A percentile compares a stretch with the other conserved stretches of the same genome.
Conservation (phyloP, 306 rosid genomes). For the Hippophae rhamnoides region DNA sequence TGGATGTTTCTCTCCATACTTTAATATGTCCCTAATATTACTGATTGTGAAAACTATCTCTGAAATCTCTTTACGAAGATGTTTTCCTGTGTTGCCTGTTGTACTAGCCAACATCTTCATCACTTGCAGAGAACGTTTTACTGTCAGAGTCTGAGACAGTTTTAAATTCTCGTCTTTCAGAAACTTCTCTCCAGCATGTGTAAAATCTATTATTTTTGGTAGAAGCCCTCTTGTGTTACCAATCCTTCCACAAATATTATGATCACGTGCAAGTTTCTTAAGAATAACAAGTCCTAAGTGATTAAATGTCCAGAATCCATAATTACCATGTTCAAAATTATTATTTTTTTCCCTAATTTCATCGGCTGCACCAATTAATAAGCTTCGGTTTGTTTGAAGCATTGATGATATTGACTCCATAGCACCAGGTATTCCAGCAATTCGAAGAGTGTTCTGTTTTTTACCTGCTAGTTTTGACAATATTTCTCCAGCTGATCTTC, state of each 20-base stretch:
- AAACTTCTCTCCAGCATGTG: constrained; percentile 57
- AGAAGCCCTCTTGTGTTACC: constrained; percentile 85
- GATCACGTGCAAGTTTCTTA: constrained; percentile 78
- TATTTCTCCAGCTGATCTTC: constrained; percentile 74
- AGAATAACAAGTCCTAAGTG: constrained; percentile 70
- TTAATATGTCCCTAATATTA: constrained; percentile 68
- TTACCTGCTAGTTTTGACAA: constrained; percentile 70
- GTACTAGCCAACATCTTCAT: constrained; percentile 82
- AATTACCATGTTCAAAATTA: constrained; percentile 39
- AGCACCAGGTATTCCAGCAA: constrained; percentile 81
- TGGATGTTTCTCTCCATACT: constrained; percentile 63
- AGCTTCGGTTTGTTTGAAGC: constrained; percentile 52
- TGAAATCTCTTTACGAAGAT: constrained; percentile 62
- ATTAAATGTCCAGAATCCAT: constrained; percentile 71
- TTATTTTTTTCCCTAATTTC: constrained; percentile 65
- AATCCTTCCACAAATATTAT: constrained; percentile 84
- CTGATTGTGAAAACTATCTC: constrained; percentile 80
- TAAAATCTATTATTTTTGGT: constrained; percentile 72
- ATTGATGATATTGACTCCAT: constrained; percentile 91
- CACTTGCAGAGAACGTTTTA: constrained; percentile 72
- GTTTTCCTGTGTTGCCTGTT: constrained; percentile 63
- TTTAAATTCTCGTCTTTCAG: constrained; percentile 44
- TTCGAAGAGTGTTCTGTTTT: constrained; percentile 72
- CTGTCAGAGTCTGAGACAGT: constrained; percentile 41
- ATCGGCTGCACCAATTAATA: constrained; percentile 40